Evolutionary conservation across 225 moss, liverwort and hornwort genomes (phyloP).

Genomic region (Thuidium tamariscinum): DNA sequence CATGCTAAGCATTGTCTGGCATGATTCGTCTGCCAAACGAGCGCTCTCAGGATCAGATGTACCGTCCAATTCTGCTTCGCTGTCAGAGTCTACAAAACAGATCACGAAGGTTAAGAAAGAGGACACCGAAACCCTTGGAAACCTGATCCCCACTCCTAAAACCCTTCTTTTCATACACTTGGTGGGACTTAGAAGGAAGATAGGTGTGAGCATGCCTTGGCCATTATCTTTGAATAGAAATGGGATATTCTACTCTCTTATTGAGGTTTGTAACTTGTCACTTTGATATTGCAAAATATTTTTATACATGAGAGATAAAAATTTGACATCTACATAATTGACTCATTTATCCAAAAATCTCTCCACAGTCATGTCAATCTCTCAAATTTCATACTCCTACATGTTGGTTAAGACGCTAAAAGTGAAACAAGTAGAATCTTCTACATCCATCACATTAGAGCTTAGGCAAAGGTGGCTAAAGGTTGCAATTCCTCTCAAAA

Average conservation of each 20-base stretch:
- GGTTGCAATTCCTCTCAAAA: neutral
- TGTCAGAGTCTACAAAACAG: neutral
- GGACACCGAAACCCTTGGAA: neutral
- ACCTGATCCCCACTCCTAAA: neutral
- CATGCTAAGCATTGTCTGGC: conserved; percentile 13
- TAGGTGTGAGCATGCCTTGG: neutral
- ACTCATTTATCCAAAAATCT: neutral
- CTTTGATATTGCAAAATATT: neutral
- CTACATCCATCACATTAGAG: neutral
- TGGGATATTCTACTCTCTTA: neutral
- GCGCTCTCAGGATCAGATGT: neutral
- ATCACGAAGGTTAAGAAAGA: neutral
- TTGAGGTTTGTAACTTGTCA: neutral
- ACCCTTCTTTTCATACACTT: neutral
- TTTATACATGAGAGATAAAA: neutral
- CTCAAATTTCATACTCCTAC: neutral
- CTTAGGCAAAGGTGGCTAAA: neutral
- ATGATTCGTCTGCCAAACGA: conserved; percentile 3
- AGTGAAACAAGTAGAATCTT: neutral
- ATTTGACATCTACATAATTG: neutral
- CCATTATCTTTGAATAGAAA: neutral
- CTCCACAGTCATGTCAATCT: neutral
- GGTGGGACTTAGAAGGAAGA: neutral
- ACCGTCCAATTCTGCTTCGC: neutral
- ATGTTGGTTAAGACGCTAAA: neutral